phyloP scores from a whole-genome alignment of 2,329 filamentous ascomycete genomes.

The Calonectria montana region DNA sequence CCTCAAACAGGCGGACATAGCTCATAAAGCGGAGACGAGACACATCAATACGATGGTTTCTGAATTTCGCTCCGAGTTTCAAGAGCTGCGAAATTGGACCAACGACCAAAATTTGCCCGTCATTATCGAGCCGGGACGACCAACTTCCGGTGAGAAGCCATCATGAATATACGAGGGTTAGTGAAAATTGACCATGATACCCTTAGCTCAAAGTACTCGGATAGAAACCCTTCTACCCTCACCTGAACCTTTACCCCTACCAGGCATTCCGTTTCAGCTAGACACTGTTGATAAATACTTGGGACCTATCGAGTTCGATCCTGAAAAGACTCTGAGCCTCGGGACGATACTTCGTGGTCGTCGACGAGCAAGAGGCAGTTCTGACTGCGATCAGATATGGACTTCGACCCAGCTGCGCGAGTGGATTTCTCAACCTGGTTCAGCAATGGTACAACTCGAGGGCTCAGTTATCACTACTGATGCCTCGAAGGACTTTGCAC shows the following conservation, averaged over 20 bases:
- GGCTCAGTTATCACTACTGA: conserved; percentile 9
- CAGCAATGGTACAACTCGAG: conserved; percentile 16
- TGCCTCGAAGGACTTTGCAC: conserved; percentile 13
- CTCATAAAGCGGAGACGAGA: conserved; percentile 27
- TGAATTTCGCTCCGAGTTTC: conserved; percentile 4
- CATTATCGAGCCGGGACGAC: not conserved
- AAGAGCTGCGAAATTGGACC: not conserved
- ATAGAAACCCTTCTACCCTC: not conserved
- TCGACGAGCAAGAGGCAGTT: conserved; percentile 4
- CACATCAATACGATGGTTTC: conserved; percentile 5
- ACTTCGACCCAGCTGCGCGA: conserved; percentile 14
- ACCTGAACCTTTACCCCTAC: not conserved
- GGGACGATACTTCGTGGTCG: conserved; percentile 15
- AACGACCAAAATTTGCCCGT: not conserved
- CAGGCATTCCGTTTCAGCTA: not conserved
- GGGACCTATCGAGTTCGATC: not conserved
- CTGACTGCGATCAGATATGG: conserved; percentile 13
- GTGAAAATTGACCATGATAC: not conserved
- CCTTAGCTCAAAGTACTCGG: not conserved
- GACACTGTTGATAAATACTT: conserved; percentile 20
- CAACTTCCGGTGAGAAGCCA: not conserved
- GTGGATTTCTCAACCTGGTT: conserved; percentile 21
- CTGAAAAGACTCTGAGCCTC: conserved; percentile 4
- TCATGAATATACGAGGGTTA: not conserved
- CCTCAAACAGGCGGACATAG: conserved; percentile 17